These are phyloP conservation scores for Ceratocystis cubensis DNA, from an alignment of 2,329 filamentous ascomycete genomes.

Conservation along the genomic window DNA sequence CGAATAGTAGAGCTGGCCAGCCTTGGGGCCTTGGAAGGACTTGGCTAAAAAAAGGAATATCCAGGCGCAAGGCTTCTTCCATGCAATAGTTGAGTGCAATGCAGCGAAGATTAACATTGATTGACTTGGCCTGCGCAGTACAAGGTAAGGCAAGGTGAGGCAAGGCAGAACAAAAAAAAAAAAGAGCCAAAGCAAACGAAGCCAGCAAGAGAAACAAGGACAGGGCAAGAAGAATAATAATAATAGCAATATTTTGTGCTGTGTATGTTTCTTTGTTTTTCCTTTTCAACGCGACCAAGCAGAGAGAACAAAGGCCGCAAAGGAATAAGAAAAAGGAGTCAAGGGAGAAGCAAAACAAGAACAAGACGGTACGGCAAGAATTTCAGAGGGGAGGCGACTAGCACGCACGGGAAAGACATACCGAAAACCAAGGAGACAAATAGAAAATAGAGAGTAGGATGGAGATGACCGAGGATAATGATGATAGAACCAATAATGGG, in stretches of 20 bases:
- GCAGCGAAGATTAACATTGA: background rate
- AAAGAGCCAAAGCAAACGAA: background rate
- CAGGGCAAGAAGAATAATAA: background rate
- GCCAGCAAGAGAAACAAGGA: background rate
- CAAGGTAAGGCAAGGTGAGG: background rate
- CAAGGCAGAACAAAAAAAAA: conserved; percentile 9
- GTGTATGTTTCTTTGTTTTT: background rate
- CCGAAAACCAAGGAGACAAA: background rate
- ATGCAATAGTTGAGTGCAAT: conserved; percentile 17
- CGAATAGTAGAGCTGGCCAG: background rate
- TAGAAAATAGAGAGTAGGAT: background rate
- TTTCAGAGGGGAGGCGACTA: background rate
- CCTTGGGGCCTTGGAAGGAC: background rate
- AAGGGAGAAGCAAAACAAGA: conserved; percentile 8
- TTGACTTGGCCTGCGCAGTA: background rate
- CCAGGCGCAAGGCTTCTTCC: conserved; percentile 15
- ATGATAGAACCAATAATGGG: too few species aligned
- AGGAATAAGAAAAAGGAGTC: conserved; percentile 3
- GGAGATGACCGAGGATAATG: background rate
- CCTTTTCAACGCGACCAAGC: background rate
- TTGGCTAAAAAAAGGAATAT: conserved; percentile 9
- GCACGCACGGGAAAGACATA: background rate
- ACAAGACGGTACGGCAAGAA: background rate
- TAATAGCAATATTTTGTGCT: background rate
- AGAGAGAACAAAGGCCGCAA: background rate